Percentiles rank a stretch among this genome's conserved stretches.
phyloP scores from a whole-genome alignment of 164 flowering plant genomes.

The Berberis vulgaris region DNA sequence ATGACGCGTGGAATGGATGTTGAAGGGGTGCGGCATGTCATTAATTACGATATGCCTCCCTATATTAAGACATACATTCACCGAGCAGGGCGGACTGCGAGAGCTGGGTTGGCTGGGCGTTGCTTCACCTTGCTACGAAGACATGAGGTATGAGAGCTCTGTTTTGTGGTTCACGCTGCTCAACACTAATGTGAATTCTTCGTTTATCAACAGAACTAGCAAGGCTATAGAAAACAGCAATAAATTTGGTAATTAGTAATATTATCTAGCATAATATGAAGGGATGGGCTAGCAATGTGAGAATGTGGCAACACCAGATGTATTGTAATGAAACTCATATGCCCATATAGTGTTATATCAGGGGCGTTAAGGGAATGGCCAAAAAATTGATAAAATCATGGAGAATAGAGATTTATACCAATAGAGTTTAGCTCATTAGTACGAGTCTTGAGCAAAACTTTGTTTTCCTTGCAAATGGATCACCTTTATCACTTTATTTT shows the following conservation, averaged over 20 bases:
- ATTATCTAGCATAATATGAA: too few relatives aligned
- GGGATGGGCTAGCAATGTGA: neutral
- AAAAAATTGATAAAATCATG: neutral
- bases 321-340: neutral
- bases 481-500: neutral
- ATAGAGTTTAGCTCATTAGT: neutral
- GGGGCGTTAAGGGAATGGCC: too few relatives aligned
- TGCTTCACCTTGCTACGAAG: constrained; percentile 72
- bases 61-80: constrained; percentile 78
- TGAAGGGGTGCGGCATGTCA: constrained; percentile 73
- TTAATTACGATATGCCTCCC: constrained; percentile 77
- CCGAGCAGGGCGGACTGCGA: constrained; percentile 92
- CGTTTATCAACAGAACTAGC: neutral
- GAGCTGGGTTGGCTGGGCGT: constrained; percentile 76
- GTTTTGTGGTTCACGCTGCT: neutral
- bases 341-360: neutral
- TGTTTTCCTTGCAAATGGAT: neutral
- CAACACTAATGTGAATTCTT: neutral
- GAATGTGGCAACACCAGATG: neutral
- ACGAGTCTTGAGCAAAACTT: neutral
- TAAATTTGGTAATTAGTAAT: too few relatives aligned
- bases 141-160: constrained; percentile 44
- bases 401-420: neutral
- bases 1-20: constrained; percentile 99
- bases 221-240: too few relatives aligned